Base-by-base conservation (phyloP, 164 flowering plant genomes). In the Nelumbo lutea region DNA sequence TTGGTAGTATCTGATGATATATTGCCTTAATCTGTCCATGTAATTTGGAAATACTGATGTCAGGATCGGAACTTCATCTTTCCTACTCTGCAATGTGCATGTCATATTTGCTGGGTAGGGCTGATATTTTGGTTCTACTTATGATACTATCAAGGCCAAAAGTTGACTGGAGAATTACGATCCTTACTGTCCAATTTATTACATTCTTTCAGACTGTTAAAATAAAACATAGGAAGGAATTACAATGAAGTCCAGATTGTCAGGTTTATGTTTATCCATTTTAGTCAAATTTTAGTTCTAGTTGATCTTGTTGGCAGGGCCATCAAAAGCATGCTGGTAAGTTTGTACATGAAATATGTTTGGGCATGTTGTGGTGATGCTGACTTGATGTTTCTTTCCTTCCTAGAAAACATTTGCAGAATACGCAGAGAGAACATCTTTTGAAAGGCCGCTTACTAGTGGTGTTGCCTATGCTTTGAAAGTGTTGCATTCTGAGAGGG, bases 371-470 rank as follows among this genome's bases (percentile, higher is more conserved):
- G 9, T 7, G 4, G 38, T 51, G 44, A 45, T 72, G 15, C 48
- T 59, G 58, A 69, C 52, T 7, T 68, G 60, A 69, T 3, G 39
- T 13, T 72, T 41, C 65, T 56, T 78, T 43, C 74, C 48, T 70
- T 59, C 61, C 42, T 90, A 94, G 98, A 87, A 85, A 89, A 92
- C 94, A 43, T 95, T 95, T 82, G 91, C 89, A 42, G 89, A 92
- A 65, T 95, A 92, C 72, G 90, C 98, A 0, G 94, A 88, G 74
- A 88, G 90, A 77, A 95, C 98, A 10, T 84, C 91, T 63, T 95
- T 95, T 76, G 98, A 95, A 78, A 90, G 98, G 75, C 98, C 98
- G 41, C 88, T 95, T 59, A 92, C 96, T 46, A 95, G 98, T 79
- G 98, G 97, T 45, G 97, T 95, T 72, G 90, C 97, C 5, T 95